Percentiles rank a stretch among this genome's conserved stretches.
Evolutionary conservation across 2,329 filamentous ascomycete species (phyloP).

Genomic region (Hortaea sp.): DNA sequence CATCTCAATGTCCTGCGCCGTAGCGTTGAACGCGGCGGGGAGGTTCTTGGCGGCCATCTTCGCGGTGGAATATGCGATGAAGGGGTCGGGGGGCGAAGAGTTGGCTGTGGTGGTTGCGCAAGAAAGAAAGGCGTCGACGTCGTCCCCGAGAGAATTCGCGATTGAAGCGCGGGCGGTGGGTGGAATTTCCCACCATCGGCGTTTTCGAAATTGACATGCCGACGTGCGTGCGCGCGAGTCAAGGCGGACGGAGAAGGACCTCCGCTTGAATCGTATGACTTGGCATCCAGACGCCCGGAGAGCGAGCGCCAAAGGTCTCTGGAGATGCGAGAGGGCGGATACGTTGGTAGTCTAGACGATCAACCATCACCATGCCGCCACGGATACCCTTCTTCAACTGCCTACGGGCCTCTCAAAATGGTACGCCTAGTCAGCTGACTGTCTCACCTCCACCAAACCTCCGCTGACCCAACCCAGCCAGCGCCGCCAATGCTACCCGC

Average conservation of each 20-base stretch:
- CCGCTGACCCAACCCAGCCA: constrained; percentile 1
- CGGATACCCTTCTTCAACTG: constrained; percentile 36
- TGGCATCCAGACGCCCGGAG: background rate
- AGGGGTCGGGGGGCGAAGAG: background rate
- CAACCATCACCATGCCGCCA: constrained; percentile 32
- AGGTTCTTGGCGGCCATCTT: constrained; percentile 95
- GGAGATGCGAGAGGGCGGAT: background rate
- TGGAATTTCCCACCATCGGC: constrained; percentile 13
- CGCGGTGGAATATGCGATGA: constrained; percentile 31
- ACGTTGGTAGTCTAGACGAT: background rate
- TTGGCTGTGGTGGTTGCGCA: constrained; percentile 1
- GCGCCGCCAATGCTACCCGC: constrained; percentile 44
- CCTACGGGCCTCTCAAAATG: constrained; percentile 17
- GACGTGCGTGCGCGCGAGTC: constrained; percentile 3
- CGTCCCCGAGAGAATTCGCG: constrained; percentile 1
- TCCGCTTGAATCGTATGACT: background rate
- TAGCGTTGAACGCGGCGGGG: constrained; percentile 91
- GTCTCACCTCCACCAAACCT: background rate
- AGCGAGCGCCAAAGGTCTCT: background rate
- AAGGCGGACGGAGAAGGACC: constrained; percentile 1
- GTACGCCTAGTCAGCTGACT: background rate
- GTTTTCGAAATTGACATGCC: constrained; percentile 4
- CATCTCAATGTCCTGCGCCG: constrained; percentile 98
- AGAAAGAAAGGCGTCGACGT: constrained; percentile 3
- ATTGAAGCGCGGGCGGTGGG: constrained; percentile 20